These are phyloP conservation scores for Fusarium nematophilum DNA, from an alignment of 2,329 filamentous ascomycete genomes.

Conservation along the genomic window DNA sequence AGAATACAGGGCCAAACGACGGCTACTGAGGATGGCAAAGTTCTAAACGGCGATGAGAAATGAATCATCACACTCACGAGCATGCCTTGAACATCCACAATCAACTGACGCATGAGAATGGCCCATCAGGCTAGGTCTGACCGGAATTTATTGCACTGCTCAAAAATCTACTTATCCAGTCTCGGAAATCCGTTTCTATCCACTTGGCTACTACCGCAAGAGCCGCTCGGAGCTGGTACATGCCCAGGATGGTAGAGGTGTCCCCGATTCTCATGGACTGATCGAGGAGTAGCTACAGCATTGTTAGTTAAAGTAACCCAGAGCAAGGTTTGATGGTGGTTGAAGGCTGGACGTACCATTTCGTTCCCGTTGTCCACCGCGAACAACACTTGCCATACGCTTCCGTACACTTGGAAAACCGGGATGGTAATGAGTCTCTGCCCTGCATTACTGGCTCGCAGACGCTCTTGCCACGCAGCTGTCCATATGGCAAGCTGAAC, in stretches of 20 bases:
- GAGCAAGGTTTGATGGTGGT: neutral
- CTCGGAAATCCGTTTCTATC: neutral
- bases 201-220: neutral
- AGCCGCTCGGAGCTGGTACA: conserved; percentile 10
- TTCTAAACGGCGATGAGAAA: too few species aligned
- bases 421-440: neutral
- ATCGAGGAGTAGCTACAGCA: conserved; percentile 2
- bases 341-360: neutral
- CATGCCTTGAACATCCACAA: too few species aligned
- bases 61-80: too few species aligned
- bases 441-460: neutral
- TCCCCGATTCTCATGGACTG: conserved; percentile 6
- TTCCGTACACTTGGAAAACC: conserved; percentile 4
- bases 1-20: too few species aligned
- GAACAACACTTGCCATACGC: conserved; percentile 7
- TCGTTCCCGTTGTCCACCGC: neutral
- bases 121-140: too few species aligned
- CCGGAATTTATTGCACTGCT: too few species aligned
- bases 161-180: neutral
- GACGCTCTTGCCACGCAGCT: conserved; percentile 6
- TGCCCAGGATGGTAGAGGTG: neutral
- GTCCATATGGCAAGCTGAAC: conserved; percentile 9
- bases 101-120: too few species aligned
- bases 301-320: neutral
- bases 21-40: too few species aligned